Evolutionary conservation across 108 stramenopile species (phyloP), one percentile per base, ranked within the genome.

Genomic region (Cyclostephanos invisitatus): DNA sequence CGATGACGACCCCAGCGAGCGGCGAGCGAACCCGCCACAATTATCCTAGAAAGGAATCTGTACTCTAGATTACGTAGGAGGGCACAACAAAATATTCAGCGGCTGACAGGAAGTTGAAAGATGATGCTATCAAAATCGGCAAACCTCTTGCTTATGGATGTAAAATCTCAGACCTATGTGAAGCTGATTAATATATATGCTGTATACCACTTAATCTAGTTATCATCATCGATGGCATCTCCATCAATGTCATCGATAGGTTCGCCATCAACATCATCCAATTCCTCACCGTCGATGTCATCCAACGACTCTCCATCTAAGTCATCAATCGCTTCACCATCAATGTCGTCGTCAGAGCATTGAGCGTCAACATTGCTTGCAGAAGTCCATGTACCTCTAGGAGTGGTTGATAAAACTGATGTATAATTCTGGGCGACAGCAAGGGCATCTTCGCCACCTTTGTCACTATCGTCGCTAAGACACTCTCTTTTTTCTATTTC

Each of bases 261-360:
- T 21, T 48, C 53, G 7, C 64, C 72, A 47, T 75, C 75, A 29
- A 75, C 55, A 32, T 74, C 72, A 79, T 79, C 65, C 15, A 67
- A 27, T 62, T 62, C 67, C 67, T 60, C 72, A 0, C 62, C 78
- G 35, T 68, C 78, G 15, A 64, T 54, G 38, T 72, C 79, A 25
- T 71, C 69, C 4, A 72, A 72, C 12, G 69, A 62, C 55, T 69
- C 78, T 48, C 77, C 77, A 62, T 80, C 78, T 11, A 73, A 47
- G 67, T 74, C 62, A 27, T 72, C 75, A 72, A 69, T 60, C 0
- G 9, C 47, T 62, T 68, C 57, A 10, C 68, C 68, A 22, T 70
- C 67, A 11, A 70, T 25, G 47, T 74, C 68, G 17, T 62, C 68
- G 32, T 62, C 59, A 47, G 59, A 58, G 22, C 29, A 58, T 17